Evolutionary conservation across 345 rosid species (phyloP).

Genomic region (Gossypium stocksii): DNA sequence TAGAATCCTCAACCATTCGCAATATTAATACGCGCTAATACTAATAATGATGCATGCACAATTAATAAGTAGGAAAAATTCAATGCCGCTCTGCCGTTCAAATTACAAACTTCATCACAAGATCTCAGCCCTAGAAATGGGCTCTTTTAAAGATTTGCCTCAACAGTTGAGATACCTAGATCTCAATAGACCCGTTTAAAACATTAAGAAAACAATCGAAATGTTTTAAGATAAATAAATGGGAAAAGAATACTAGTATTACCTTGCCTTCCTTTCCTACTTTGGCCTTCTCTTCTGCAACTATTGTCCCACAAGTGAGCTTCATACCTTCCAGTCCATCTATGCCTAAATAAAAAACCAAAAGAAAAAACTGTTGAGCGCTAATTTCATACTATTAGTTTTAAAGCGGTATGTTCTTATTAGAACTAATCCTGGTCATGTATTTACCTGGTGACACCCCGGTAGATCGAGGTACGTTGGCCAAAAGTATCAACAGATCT

Average conservation of each 20-base stretch:
- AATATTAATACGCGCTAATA: background rate
- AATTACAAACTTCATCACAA: conserved; percentile 9
- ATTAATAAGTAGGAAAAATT: background rate
- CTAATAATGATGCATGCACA: conserved; percentile 10
- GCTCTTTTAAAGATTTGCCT: background rate
- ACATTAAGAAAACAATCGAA: background rate
- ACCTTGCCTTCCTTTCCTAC: conserved; percentile 96
- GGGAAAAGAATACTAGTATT: background rate
- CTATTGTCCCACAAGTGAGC: conserved; percentile 96
- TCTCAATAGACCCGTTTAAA: conserved; percentile 12
- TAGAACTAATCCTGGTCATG: background rate
- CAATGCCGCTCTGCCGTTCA: conserved; percentile 13
- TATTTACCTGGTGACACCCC: conserved; percentile 81
- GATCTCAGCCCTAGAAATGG: conserved; percentile 13
- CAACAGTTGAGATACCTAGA: conserved; percentile 4
- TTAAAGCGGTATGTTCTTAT: background rate
- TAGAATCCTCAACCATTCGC: conserved; percentile 21
- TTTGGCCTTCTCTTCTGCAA: conserved; percentile 89
- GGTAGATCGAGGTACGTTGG: conserved; percentile 83
- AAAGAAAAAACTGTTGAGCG: background rate
- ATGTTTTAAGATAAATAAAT: background rate
- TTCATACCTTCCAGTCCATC: conserved; percentile 95
- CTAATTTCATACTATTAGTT: background rate
- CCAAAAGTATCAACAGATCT: conserved; percentile 69
- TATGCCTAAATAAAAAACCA: conserved; percentile 44